Evolutionary conservation across 2,329 filamentous ascomycete species (phyloP), one percentile per base, ranked within the genome.

Genomic region (Apiospora hydei): DNA sequence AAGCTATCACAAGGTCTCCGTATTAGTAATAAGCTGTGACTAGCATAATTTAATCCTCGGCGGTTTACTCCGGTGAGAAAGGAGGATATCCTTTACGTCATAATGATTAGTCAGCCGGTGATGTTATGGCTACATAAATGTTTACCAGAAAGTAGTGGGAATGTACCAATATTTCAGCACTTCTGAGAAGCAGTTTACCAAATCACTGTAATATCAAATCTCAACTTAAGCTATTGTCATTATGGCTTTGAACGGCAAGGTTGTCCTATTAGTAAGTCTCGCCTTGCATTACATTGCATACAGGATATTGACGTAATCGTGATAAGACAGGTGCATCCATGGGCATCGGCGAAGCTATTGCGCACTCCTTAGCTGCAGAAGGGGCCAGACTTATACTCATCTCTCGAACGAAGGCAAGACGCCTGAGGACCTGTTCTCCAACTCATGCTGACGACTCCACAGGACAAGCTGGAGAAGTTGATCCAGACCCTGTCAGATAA

Each of bases 331-430:
- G 46, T 4, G 46, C 46, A 6, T 49, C 46, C 21, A 49, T 84
- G 83, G 85, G 85, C 57, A 87, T 87, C 47, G 85, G 85, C 24
- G 82, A 82, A 61, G 80, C 82, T 5, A 86, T 86, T 34, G 83
- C 84, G 8, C 75, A 75, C 5, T 76, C 80, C 4, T 75, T 86
- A 4, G 84, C 82, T 16, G 73, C 77, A 16, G 78, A 82, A 68
- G 80, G 81, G 2, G 83, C 82, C 5, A 84, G 83, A 16, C 71
- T 87, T 5, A 80, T 84, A n/a, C 81, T 87, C 0, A 76, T 86
- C 49, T 80, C 84, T 0, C 80, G 84, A 18, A 83, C 82, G 10
- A 74, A 77, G 71, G 78, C 77, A 67, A 38, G 53, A 18, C 13
- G 4, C 5, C 46, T 49, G 16, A 21, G 18, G n/a, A n/a, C 18